phyloP scores from a whole-genome alignment of 306 rosid genomes.

The Cotoneaster glaucophyllus region DNA sequence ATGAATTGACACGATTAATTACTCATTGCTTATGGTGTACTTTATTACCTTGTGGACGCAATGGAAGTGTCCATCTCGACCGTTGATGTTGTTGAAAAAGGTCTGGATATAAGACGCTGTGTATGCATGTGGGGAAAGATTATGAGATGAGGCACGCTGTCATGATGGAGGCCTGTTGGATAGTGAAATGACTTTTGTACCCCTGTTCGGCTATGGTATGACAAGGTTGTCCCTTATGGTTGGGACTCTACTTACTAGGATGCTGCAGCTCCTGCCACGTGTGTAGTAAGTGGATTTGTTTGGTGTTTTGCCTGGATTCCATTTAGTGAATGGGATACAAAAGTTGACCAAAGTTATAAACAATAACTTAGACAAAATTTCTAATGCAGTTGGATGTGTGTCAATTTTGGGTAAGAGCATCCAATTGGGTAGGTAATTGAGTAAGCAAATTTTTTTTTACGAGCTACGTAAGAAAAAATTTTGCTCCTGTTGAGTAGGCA shows the following conservation, averaged over 20 bases:
- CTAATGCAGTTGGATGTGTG: too few relatives aligned
- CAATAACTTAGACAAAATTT: too few relatives aligned
- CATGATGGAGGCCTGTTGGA: conserved; percentile 9
- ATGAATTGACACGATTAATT: too few relatives aligned
- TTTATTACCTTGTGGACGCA: background rate
- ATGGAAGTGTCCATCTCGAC: background rate
- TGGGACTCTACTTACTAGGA: background rate
- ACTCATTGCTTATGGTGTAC: too few relatives aligned
- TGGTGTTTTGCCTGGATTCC: background rate
- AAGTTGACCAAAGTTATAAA: background rate
- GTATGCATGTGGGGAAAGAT: conserved; percentile 5
- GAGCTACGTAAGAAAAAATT: too few relatives aligned
- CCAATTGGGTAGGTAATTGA: background rate
- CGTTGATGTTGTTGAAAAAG: background rate
- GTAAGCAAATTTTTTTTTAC: too few relatives aligned
- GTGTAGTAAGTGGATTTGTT: background rate
- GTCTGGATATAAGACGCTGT: background rate
- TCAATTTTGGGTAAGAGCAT: too few relatives aligned
- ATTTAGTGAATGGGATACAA: too few relatives aligned
- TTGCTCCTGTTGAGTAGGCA: too few relatives aligned
- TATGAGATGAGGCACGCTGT: conserved; percentile 20
- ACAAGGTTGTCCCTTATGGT: background rate
- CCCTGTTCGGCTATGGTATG: background rate
- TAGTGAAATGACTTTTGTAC: background rate
- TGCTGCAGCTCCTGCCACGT: background rate